A percentile compares a stretch with the other conserved stretches of the same genome.
Evolutionary conservation across 768 basidiomycete species (phyloP).

Genomic region (Leucocoprinus leucothites): DNA sequence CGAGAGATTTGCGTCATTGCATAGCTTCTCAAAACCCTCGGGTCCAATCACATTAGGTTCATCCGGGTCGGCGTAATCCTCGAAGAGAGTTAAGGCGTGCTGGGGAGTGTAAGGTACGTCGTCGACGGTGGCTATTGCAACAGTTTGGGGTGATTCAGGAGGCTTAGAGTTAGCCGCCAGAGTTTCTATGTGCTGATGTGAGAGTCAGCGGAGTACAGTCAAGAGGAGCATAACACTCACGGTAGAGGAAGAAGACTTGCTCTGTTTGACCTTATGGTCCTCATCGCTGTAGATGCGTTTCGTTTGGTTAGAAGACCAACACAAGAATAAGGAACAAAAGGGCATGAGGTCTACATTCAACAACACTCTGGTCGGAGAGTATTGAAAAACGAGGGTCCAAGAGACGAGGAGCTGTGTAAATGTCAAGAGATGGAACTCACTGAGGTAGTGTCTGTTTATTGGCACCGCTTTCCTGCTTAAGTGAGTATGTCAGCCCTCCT

Average conservation of each 20-base stretch:
- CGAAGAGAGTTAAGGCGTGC: conserved; percentile 56
- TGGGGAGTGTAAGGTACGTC: conserved; percentile 47
- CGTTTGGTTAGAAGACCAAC: conserved; percentile 57
- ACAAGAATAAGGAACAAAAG: conserved; percentile 52
- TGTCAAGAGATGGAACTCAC: conserved; percentile 3
- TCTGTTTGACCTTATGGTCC: conserved; percentile 23
- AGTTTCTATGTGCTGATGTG: conserved; percentile 4
- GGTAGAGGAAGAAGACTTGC: conserved; percentile 10
- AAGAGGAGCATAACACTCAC: conserved; percentile 1
- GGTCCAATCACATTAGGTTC: conserved; percentile 58
- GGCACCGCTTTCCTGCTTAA: conserved; percentile 12
- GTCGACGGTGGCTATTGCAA: conserved; percentile 15
- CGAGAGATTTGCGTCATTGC: conserved; percentile 64
- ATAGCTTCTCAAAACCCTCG: conserved; percentile 71
- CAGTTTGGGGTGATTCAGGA: background rate
- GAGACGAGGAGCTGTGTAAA: conserved; percentile 1
- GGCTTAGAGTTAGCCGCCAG: conserved; percentile 1
- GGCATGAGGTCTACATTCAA: conserved; percentile 51
- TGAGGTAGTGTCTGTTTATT: conserved; percentile 1
- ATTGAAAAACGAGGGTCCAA: conserved; percentile 14
- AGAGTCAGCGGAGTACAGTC: background rate
- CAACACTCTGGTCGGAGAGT: conserved; percentile 17
- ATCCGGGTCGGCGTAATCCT: conserved; percentile 56
- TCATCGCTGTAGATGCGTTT: conserved; percentile 50
- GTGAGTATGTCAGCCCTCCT: background rate